A percentile compares a stretch with the other conserved stretches of the same genome.
Conservation (phyloP, 2,329 filamentous ascomycete species). For the Septoria petroselini region DNA sequence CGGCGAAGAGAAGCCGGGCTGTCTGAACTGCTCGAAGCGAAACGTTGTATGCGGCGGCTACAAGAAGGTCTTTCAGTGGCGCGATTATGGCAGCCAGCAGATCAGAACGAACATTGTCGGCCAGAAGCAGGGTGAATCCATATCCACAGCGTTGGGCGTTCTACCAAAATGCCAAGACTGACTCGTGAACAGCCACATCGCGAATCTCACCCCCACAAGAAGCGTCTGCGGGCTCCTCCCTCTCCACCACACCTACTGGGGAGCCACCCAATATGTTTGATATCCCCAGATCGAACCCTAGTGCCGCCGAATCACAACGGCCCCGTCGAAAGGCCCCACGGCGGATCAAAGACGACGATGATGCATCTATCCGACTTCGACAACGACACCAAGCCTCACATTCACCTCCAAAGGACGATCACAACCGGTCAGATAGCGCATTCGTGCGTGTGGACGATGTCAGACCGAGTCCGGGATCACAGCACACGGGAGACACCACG, state of each 20-base stretch:
- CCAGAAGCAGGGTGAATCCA: slow-evolving; percentile 13
- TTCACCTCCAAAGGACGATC: background rate
- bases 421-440: slow-evolving; percentile 6
- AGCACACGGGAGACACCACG: slow-evolving; percentile 3
- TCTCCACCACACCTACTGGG: slow-evolving; percentile 3
- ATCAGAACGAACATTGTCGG: slow-evolving; percentile 48
- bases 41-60: slow-evolving; percentile 67
- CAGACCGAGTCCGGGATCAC: slow-evolving; percentile 8
- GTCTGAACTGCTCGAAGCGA: slow-evolving; percentile 48
- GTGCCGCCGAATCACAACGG: background rate
- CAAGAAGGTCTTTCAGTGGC: slow-evolving; percentile 74
- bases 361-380: background rate
- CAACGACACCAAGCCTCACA: background rate
- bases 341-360: background rate
- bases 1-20: slow-evolving; percentile 62
- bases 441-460: slow-evolving; percentile 4
- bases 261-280: slow-evolving; percentile 7
- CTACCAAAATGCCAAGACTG: slow-evolving; percentile 9
- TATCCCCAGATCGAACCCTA: slow-evolving; percentile 1
- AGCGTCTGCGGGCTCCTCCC: background rate
- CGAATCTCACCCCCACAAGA: slow-evolving; percentile 6
- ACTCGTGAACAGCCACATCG: slow-evolving; percentile 12
- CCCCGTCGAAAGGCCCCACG: slow-evolving; percentile 8
- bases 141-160: background rate
- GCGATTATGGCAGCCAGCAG: slow-evolving; percentile 49